Conservation (phyloP, 805 yeast genomes). For the Saccharomycopsis babjevae region DNA sequence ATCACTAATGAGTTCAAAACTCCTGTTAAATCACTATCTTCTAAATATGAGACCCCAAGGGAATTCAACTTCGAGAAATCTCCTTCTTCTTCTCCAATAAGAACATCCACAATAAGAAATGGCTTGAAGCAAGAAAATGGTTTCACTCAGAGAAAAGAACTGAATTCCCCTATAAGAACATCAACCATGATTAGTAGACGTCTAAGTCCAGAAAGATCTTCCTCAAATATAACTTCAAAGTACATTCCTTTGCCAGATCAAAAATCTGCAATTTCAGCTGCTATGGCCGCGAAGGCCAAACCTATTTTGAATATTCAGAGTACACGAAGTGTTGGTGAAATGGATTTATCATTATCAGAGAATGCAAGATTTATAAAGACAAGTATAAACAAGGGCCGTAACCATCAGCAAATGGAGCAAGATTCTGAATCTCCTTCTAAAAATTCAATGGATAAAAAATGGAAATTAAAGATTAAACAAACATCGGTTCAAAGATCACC, state of each 20-base stretch:
- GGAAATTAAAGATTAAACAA: conserved; percentile 12
- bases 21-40: not conserved
- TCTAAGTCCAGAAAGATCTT: not conserved
- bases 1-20: not conserved
- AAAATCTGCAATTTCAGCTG: conserved; percentile 16
- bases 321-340: conserved; percentile 11
- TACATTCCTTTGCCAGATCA: conserved; percentile 18
- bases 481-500: conserved; percentile 17
- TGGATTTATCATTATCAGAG: conserved; percentile 12
- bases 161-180: not conserved
- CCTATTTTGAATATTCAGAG: conserved; percentile 6
- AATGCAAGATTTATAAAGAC: conserved; percentile 11
- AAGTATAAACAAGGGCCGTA: not conserved
- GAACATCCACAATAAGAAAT: not conserved
- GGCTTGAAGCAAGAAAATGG: not conserved
- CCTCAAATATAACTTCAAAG: not conserved
- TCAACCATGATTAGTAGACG: not conserved
- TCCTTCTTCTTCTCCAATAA: not conserved
- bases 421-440: not conserved
- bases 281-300: conserved; percentile 15
- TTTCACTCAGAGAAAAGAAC: not conserved
- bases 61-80: not conserved
- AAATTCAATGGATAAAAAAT: not conserved
- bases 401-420: not conserved
- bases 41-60: not conserved